A percentile compares a stretch with the other conserved stretches of the same genome.
Evolutionary conservation across 2,329 filamentous ascomycete species (phyloP).

Genomic region (Hymenoscyphus scutula): DNA sequence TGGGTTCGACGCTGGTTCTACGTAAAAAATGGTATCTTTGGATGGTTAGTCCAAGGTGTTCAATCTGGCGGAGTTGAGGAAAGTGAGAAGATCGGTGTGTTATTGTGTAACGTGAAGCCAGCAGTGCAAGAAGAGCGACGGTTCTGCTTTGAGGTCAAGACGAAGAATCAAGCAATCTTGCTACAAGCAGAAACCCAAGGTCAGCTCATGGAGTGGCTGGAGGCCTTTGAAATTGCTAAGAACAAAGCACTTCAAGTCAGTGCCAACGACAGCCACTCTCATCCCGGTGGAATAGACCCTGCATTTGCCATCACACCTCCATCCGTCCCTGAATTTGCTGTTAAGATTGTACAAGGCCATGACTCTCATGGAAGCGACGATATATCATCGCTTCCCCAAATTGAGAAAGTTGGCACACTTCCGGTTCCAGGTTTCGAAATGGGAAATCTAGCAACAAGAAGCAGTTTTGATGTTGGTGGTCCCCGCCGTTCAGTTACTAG

Average conservation of each 20-base stretch:
- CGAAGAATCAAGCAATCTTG: conserved; percentile 85
- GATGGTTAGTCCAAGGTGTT: conserved; percentile 81
- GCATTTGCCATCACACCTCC: conserved; percentile 93
- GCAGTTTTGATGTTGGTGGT: conserved; percentile 68
- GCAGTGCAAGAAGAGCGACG: conserved; percentile 89
- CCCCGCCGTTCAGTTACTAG: conserved; percentile 52
- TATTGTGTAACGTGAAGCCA: conserved; percentile 89
- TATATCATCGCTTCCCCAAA: conserved; percentile 26
- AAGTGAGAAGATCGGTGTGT: conserved; percentile 91
- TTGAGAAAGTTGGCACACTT: conserved; percentile 64
- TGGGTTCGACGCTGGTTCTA: conserved; percentile 97
- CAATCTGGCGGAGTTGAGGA: conserved; percentile 85
- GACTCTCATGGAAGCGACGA: conserved; percentile 47
- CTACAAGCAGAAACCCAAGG: conserved; percentile 90
- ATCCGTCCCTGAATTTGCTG: conserved; percentile 85
- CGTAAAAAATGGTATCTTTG: conserved; percentile 92
- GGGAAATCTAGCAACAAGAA: conserved; percentile 47
- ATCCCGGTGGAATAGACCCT: conserved; percentile 57
- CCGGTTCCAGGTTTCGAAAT: conserved; percentile 61
- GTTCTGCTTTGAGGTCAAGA: conserved; percentile 98
- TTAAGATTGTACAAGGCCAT: conserved; percentile 69
- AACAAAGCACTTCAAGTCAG: conserved; percentile 81
- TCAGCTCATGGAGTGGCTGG: conserved; percentile 92
- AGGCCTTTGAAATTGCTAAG: conserved; percentile 91
- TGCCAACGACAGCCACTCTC: conserved; percentile 42